Conservation (phyloP, 768 basidiomycete genomes). For the Gloeophyllum trabeum region DNA sequence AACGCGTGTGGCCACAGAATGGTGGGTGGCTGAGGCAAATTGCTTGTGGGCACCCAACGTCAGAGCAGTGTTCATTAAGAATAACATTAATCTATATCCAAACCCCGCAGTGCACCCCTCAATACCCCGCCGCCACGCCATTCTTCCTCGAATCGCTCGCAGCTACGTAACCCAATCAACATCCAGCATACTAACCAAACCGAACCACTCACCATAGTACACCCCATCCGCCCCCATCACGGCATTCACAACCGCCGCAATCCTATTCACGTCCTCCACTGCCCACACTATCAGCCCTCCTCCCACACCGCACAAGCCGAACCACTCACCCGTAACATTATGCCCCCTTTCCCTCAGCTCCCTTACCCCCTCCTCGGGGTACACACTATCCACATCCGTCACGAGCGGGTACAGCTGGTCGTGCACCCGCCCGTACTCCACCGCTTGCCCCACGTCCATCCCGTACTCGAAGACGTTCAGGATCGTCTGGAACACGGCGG, state of each 20-base stretch:
- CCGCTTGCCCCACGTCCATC: slow-evolving; percentile 63
- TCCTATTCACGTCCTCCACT: slow-evolving; percentile 61
- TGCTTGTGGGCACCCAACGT: too few species aligned
- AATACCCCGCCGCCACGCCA: slow-evolving; percentile 86
- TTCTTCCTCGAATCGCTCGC: slow-evolving; percentile 90
- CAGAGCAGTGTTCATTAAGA: too few species aligned
- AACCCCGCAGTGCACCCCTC: slow-evolving; percentile 6
- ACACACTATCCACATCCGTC: slow-evolving; percentile 52
- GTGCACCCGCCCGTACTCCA: slow-evolving; percentile 81
- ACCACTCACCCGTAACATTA: slow-evolving; percentile 43
- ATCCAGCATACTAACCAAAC: neutral
- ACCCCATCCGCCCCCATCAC: slow-evolving; percentile 39
- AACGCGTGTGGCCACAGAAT: too few species aligned
- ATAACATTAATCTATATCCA: slow-evolving; percentile 1
- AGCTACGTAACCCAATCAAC: slow-evolving; percentile 28
- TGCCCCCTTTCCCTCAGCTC: slow-evolving; percentile 57
- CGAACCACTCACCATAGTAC: slow-evolving; percentile 46
- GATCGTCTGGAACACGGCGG: slow-evolving; percentile 67
- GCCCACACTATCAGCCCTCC: neutral
- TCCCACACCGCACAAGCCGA: neutral
- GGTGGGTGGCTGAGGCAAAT: too few species aligned
- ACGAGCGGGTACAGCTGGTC: slow-evolving; percentile 69
- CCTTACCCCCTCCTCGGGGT: slow-evolving; percentile 43
- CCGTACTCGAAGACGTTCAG: slow-evolving; percentile 73
- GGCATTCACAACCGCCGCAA: slow-evolving; percentile 68